Base-by-base conservation (phyloP, 1,284 basidiomycete species). In the Trametes sp. region DNA sequence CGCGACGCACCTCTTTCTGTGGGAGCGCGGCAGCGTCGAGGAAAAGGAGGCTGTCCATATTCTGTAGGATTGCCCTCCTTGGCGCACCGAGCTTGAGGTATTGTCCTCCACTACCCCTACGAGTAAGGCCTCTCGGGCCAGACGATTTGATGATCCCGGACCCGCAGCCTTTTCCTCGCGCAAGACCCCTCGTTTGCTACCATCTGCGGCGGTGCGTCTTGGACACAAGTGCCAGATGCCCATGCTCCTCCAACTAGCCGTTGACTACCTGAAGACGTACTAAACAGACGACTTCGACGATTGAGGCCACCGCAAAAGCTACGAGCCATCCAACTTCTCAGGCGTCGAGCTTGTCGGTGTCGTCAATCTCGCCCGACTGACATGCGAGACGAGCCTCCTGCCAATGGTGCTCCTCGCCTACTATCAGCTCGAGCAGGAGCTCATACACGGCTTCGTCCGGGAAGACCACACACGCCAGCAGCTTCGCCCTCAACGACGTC, bases 11-110 rank as follows among this genome's bases (percentile, higher is more conserved):
- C 45, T 44, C 23, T 62, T 58, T 29, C 45, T 46, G 3, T 58
- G 56, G 56, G 61, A 58, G 38, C 45, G 28, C 6, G 52, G 52
- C 14, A 38, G 45, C 9, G n/a, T 49, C 41, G 52, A 54, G 21
- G 35, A 46, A 21, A 49, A 35, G 29, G 44, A 50, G 21, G 46
- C n/a, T 19, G 44, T 24, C 7, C 44, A 33, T 21, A 41, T n/a
- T 28, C 36, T 26, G 10, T 38, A n/a, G n/a, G 4, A 33, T n/a
- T n/a, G n/a, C n/a, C n/a, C n/a, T n/a, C n/a, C n/a, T n/a, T n/a
- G n/a, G n/a, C n/a, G n/a, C n/a, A n/a, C n/a, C n/a, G n/a, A n/a
- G n/a, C n/a, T n/a, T n/a, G n/a, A n/a, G n/a, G n/a, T n/a, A n/a
- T n/a, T n/a, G n/a, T n/a, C n/a, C n/a, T n/a, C n/a, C n/a, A n/a